Evolutionary conservation across 2,329 filamentous ascomycete genomes (phyloP).

Genomic region (Verticillium isaacii): DNA sequence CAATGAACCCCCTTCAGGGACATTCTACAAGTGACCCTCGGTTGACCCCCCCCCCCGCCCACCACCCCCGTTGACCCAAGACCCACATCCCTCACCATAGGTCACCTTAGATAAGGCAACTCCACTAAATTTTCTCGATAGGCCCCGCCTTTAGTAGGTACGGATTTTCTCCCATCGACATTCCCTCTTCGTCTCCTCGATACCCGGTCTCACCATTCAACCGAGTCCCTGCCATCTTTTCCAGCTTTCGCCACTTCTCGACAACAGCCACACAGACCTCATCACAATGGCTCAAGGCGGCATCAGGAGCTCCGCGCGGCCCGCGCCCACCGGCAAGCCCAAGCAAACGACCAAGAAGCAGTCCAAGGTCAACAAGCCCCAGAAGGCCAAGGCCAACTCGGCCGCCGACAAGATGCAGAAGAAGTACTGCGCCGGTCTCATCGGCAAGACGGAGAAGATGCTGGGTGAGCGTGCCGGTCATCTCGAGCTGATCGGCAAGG

Average conservation of each 20-base stretch:
- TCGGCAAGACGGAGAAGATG: conserved; percentile 50
- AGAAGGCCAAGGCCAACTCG: conserved; percentile 35
- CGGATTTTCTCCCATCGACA: not conserved
- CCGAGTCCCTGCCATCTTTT: not conserved
- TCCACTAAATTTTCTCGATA: not conserved
- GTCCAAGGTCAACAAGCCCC: conserved; percentile 43
- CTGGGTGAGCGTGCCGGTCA: conserved; percentile 56
- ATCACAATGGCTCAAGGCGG: conserved; percentile 49
- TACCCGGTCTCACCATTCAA: not conserved
- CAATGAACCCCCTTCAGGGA: no score
- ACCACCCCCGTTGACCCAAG: no score
- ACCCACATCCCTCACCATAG: no score
- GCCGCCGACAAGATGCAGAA: conserved; percentile 47
- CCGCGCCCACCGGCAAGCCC: conserved; percentile 31
- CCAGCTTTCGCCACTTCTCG: conserved; percentile 6
- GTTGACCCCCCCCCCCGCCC: no score
- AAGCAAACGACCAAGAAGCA: conserved; percentile 27
- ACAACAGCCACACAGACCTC: not conserved
- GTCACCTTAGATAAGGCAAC: not conserved
- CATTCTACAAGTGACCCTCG: no score
- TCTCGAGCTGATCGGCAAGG: conserved; percentile 54
- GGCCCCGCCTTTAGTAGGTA: not conserved
- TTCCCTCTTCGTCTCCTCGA: not conserved
- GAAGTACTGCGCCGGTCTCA: conserved; percentile 51
- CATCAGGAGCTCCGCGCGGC: conserved; percentile 41